Evolutionary conservation across 306 rosid genomes (phyloP).

Genomic region (Pyrus bretschneideri): DNA sequence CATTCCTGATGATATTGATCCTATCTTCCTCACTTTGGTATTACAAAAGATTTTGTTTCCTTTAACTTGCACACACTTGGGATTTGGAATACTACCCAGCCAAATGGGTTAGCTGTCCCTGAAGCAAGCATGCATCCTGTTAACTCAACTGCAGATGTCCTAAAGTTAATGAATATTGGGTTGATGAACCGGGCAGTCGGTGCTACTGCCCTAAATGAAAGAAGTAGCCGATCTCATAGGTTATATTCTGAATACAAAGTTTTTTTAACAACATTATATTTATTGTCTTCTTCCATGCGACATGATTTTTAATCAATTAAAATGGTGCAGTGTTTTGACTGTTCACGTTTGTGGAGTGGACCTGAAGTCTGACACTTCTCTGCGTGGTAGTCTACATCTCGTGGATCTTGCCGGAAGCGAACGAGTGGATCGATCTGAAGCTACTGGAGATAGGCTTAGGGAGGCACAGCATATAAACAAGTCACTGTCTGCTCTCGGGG

Average conservation of each 20-base stretch:
- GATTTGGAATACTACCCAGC: conserved; percentile 94
- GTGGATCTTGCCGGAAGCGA: conserved; percentile 99
- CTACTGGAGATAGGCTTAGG: conserved; percentile 94
- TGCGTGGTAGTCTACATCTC: conserved; percentile 86
- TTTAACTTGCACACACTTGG: conserved; percentile 98
- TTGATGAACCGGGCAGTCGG: conserved; percentile 74
- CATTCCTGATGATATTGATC: neutral
- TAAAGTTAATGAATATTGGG: conserved; percentile 79
- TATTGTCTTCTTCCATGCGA: conserved; percentile 12
- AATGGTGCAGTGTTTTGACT: conserved; percentile 70
- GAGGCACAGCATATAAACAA: conserved; percentile 99
- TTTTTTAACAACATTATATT: conserved; percentile 7
- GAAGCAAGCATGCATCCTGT: conserved; percentile 95
- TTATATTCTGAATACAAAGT: conserved; percentile 18
- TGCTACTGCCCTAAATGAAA: conserved; percentile 91
- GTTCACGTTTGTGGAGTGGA: conserved; percentile 93
- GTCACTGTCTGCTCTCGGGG: conserved; percentile 96
- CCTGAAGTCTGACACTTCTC: conserved; percentile 63
- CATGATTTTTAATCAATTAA: conserved; percentile 7
- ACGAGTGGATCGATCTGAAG: conserved; percentile 96
- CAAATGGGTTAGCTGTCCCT: conserved; percentile 97
- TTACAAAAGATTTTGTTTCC: conserved; percentile 30
- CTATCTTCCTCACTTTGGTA: neutral
- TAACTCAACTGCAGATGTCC: conserved; percentile 68
- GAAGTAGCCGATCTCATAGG: conserved; percentile 99